These are phyloP conservation scores for Asterochloris erici DNA, from an alignment of 139 green algal species.

Conservation along the genomic window DNA sequence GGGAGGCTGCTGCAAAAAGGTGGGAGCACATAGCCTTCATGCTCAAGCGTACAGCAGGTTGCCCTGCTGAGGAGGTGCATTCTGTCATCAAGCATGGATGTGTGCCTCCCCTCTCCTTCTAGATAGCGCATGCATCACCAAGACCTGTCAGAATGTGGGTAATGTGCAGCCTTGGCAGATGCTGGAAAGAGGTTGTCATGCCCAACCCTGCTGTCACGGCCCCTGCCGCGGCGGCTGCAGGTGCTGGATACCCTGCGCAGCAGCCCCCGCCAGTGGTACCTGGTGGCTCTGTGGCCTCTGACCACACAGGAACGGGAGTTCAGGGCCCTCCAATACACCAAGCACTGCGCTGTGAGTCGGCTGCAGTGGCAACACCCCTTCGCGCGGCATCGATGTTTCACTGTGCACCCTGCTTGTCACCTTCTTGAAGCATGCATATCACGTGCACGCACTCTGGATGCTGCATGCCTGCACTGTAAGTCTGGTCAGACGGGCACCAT, in stretches of 20 bases:
- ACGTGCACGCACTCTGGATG: too few relatives aligned
- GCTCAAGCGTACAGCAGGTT: background rate
- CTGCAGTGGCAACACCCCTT: too few relatives aligned
- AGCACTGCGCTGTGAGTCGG: slow-evolving; percentile 14
- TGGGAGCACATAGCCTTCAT: background rate
- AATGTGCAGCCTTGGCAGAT: too few relatives aligned
- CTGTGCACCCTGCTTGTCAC: too few relatives aligned
- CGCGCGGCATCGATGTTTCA: too few relatives aligned
- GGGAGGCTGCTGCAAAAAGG: slow-evolving; percentile 12
- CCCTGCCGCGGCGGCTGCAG: background rate
- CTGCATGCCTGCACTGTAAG: too few relatives aligned
- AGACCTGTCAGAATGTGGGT: too few relatives aligned
- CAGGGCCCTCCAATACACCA: slow-evolving; percentile 42
- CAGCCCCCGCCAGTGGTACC: slow-evolving; percentile 12
- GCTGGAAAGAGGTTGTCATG: background rate
- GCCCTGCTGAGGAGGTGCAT: background rate
- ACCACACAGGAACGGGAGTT: slow-evolving; percentile 52
- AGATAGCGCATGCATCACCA: too few relatives aligned
- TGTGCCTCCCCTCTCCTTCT: background rate
- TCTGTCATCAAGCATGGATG: background rate
- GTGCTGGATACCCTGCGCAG: slow-evolving; percentile 12
- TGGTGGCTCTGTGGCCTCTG: slow-evolving; percentile 1
- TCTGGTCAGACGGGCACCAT: too few relatives aligned
- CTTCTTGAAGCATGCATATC: too few relatives aligned
- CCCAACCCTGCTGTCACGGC: background rate